A percentile compares a stretch with the other conserved stretches of the same genome.
Evolutionary conservation across 2,329 filamentous ascomycete genomes (phyloP).

Genomic region (Penicillium sp.): DNA sequence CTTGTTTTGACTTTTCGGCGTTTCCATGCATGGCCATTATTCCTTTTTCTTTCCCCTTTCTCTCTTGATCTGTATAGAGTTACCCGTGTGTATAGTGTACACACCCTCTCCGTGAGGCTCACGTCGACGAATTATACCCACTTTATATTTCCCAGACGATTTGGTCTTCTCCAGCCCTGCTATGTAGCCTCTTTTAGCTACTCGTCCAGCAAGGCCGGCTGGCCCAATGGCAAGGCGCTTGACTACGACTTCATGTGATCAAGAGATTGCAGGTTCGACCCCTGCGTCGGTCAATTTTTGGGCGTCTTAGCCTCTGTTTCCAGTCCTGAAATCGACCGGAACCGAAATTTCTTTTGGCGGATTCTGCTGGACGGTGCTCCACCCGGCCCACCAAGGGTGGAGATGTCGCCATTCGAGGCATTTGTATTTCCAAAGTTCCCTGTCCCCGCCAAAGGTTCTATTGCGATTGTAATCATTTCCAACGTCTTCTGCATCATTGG

Average conservation of each 20-base stretch:
- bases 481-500: too few species aligned
- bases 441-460: too few species aligned
- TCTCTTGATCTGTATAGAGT: background rate
- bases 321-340: constrained; percentile 1
- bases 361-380: background rate
- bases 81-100: constrained; percentile 1
- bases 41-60: too few species aligned
- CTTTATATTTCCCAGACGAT: background rate
- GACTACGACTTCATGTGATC: constrained; percentile 44
- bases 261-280: constrained; percentile 52
- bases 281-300: constrained; percentile 40
- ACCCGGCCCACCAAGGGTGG: background rate
- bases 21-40: too few species aligned
- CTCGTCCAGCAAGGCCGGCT: constrained; percentile 27
- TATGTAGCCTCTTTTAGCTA: background rate
- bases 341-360: constrained; percentile 2
- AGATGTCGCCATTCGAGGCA: background rate
- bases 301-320: background rate
- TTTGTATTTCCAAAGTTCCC: background rate
- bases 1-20: background rate
- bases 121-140: background rate
- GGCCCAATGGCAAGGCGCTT: constrained; percentile 53
- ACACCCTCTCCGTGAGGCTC: too few species aligned
- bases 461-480: too few species aligned
- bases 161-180: background rate